Evolutionary conservation across 1,284 basidiomycete genomes (phyloP), one percentile per base, ranked within the genome.

Genomic region (Cryptococcus maquisensis): DNA sequence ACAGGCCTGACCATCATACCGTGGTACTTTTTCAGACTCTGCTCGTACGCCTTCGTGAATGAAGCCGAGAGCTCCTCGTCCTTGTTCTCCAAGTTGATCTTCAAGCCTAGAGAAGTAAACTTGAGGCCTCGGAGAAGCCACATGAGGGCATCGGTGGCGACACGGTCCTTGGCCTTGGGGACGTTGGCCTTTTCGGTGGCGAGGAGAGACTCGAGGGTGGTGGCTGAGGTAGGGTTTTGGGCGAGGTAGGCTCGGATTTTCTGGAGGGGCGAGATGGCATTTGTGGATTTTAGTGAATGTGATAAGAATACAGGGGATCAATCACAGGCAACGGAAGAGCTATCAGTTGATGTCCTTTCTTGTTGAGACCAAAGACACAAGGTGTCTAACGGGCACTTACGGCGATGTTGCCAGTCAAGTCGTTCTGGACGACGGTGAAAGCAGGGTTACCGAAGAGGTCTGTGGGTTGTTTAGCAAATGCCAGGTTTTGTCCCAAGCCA

Each of bases 91-190:
- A 91, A 85, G 1, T 86, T 84, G 55, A 82, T 79, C 59, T 88
- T 82, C 47, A 98, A 83, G 0, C 68, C 90, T 58, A 86, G 81
- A 71, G 89, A 86, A 26, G 95, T 99, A 79, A 99, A 98, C 45
- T 86, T 83, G 55, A 96, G 83, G 4, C 92, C 95, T 37, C 92
- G 84, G 50, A 89, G 79, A 47, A 98, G 82, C 95, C 94, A 98
- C 77, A 97, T 80, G 52, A 98, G 81, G 16, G 90, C 93, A 66
- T 96, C 87, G 0, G 93, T 96, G 4, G 94, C 91, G 0, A 66
- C 57, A 16, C 66, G 52, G 76, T 93, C 91, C 81, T 94, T 92
- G 74, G 90, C 86, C 43, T 66, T 68, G 32, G 65, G 49, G 46
- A 63, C 47, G n/a, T 51, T 53, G 26, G 79, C 80, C 73, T 88